Percentiles rank a stretch among this genome's conserved stretches.
These are phyloP conservation scores for Umbilicus rupestris DNA, from an alignment of 164 flowering plant species.

Conservation along the genomic window DNA sequence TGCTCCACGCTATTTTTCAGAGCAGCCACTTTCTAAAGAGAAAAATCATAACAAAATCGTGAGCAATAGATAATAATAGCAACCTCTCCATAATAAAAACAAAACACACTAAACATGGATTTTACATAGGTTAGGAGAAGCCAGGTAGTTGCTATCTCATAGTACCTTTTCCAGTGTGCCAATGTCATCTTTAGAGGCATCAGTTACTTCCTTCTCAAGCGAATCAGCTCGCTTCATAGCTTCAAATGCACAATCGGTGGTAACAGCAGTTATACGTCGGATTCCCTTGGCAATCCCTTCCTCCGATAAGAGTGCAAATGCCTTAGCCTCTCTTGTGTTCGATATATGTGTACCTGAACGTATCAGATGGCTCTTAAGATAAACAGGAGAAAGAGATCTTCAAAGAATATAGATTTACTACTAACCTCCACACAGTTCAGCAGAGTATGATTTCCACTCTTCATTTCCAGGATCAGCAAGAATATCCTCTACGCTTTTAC, in stretches of 20 bases:
- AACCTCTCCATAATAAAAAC: background rate
- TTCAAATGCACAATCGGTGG: conserved; percentile 59
- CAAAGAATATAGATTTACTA: background rate
- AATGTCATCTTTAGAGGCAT: conserved; percentile 48
- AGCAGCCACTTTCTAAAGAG: conserved; percentile 64
- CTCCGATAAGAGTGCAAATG: conserved; percentile 84
- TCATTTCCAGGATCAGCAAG: conserved; percentile 69
- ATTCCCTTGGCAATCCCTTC: conserved; percentile 95
- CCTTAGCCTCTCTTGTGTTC: conserved; percentile 88
- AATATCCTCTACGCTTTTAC: conserved; percentile 75
- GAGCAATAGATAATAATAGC: background rate
- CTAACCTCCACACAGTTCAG: conserved; percentile 95
- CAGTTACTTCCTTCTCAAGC: conserved; percentile 67
- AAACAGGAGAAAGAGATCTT: background rate
- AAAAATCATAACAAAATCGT: background rate
- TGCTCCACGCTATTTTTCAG: conserved; percentile 65
- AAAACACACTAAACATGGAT: background rate
- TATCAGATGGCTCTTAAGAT: background rate
- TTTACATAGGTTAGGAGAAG: background rate
- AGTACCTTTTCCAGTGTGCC: conserved; percentile 67
- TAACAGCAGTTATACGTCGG: conserved; percentile 89
- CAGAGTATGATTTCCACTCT: conserved; percentile 68
- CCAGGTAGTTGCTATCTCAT: background rate
- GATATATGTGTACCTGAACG: conserved; percentile 84
- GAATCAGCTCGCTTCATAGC: conserved; percentile 52